Base-by-base conservation (phyloP, 78 protist species). In the Mantamonas sphyraenae region DNA sequence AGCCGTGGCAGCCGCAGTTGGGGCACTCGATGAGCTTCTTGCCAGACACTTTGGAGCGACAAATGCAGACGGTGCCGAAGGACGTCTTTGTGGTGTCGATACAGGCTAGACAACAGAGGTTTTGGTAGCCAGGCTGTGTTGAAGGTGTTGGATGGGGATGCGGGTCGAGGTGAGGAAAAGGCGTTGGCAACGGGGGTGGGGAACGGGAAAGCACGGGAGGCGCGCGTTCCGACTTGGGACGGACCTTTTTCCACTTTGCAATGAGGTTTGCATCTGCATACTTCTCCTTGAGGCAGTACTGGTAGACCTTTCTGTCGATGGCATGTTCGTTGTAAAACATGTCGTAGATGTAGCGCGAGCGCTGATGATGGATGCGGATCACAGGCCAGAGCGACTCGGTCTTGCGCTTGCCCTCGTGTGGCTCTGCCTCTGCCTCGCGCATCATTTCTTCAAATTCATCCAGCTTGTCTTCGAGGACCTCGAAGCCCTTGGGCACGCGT, bases 231-330 rank as follows among this genome's bases (percentile, higher is more conserved):
- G 53, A 53, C 38, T 28, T 33, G 28, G 16, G 0, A 2, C 34
- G 10, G 26, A 56, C 74, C 75, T 93, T 93, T 82, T 94, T 94
- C 97, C 97, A 94, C 51, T 94, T 94, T 4, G 96, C 97, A n/a
- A 94, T 92, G 33, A 94, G 84, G 20, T 55, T 53, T 14, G 66
- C 60, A 51, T 94, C 97, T 1, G 90, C 96, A 61, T 76, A 63
- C 16, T 72, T 68, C 67, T 89, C 77, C 28, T 57, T 40, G 31
- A 92, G 61, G 79, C 90, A 85, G 30, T 12, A 94, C 1, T 94
- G 93, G 45, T 92, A 94, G 45, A 94, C 57, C 28, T 90, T 92
- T 47, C 77, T 30, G 12, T 81, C 42, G 43, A 94, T 94, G 16
- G 31, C 67, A n/a, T n/a, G n/a, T 7, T 35, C 69, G 37, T 66